Conservation (phyloP, 345 rosid genomes). For the Schrenkiella parvula region DNA sequence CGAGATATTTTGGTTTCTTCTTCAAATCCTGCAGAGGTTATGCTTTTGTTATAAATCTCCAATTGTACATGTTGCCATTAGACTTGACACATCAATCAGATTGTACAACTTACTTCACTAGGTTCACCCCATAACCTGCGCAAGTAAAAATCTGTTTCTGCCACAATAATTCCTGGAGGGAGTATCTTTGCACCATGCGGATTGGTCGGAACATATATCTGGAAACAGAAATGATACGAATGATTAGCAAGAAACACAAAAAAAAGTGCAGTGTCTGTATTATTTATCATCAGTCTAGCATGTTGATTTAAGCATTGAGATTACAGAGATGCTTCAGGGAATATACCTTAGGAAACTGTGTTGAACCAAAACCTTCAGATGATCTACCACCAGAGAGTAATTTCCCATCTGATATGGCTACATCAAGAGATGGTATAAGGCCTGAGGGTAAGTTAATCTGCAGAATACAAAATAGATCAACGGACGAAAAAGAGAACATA, state of each 20-base stretch:
- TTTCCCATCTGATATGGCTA: slow-evolving; percentile 34
- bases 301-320: not conserved
- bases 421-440: slow-evolving; percentile 47
- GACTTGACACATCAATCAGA: not conserved
- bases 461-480: slow-evolving; percentile 32
- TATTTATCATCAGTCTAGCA: not conserved
- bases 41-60: not conserved
- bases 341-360: slow-evolving; percentile 44
- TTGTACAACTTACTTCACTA: slow-evolving; percentile 55
- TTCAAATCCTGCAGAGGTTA: slow-evolving; percentile 60
- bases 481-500: not conserved
- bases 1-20: slow-evolving; percentile 77
- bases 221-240: slow-evolving; percentile 8
- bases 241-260: slow-evolving; percentile 1
- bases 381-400: slow-evolving; percentile 34
- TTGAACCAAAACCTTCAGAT: slow-evolving; percentile 37
- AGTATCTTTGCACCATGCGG: slow-evolving; percentile 92
- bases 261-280: not conserved
- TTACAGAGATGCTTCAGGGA: not conserved
- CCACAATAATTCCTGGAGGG: slow-evolving; percentile 79
- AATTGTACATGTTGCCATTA: not conserved
- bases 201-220: slow-evolving; percentile 83
- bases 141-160: slow-evolving; percentile 76
- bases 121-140: slow-evolving; percentile 98
- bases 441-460: slow-evolving; percentile 70